These are phyloP conservation scores for Fusarium sacchari DNA, from an alignment of 2,329 filamentous ascomycete genomes.

Conservation along the genomic window DNA sequence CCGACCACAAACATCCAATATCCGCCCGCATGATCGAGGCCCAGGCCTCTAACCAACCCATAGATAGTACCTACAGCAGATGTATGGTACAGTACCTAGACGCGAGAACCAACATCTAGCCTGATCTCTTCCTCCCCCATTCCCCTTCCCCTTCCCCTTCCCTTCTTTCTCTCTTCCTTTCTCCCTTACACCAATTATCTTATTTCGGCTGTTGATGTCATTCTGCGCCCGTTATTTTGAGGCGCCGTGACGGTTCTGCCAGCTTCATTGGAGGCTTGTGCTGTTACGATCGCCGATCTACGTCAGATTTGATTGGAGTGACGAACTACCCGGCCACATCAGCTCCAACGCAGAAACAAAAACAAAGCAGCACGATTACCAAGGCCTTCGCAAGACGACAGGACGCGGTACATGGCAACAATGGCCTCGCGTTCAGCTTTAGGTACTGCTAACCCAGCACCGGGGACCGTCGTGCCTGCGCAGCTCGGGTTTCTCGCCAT, in stretches of 20 bases:
- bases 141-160: not conserved
- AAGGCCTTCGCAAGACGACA: not conserved
- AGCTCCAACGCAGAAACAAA: constrained; percentile 7
- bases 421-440: constrained; percentile 34
- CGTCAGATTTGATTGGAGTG: constrained; percentile 16
- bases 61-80: not conserved
- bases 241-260: constrained; percentile 1
- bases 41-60: not conserved
- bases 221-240: constrained; percentile 9
- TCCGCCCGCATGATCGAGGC: constrained; percentile 3
- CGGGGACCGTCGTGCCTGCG: constrained; percentile 66
- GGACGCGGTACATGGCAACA: not conserved
- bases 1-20: constrained; percentile 9
- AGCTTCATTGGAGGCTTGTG: constrained; percentile 20
- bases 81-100: not conserved
- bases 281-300: constrained; percentile 18
- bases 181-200: not conserved
- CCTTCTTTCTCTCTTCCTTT: not conserved
- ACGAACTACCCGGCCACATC: not conserved
- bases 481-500: constrained; percentile 92
- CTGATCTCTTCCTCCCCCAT: constrained; percentile 1
- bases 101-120: not conserved
- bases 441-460: constrained; percentile 27
- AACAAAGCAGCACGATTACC: not conserved
- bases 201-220: not conserved